phyloP scores from a whole-genome alignment of 441 rosid species.

The Geranium incanum region DNA sequence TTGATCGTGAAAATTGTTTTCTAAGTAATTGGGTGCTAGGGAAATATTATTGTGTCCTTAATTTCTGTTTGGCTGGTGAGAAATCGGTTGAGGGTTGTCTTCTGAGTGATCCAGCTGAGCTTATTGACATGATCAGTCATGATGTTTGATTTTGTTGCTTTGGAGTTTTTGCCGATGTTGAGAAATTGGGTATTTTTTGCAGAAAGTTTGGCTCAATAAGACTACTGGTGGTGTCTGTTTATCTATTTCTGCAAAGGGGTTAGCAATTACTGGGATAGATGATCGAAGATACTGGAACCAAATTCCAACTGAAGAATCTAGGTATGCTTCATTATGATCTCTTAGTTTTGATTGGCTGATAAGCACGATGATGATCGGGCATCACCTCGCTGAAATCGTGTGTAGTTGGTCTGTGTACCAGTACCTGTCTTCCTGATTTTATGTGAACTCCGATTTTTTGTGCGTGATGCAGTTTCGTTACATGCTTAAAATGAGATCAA shows the following conservation, averaged over 20 bases:
- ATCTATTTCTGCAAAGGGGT: conserved; percentile 63
- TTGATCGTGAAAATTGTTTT: background rate
- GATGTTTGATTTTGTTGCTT: background rate
- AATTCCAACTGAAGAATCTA: conserved; percentile 72
- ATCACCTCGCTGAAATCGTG: background rate
- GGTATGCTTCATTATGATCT: conserved; percentile 40
- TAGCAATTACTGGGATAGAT: conserved; percentile 75
- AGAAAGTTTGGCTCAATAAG: conserved; percentile 85
- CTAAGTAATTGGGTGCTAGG: background rate
- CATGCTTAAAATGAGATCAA: background rate
- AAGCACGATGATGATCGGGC: background rate
- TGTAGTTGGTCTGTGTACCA: background rate
- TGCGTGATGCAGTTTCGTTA: background rate
- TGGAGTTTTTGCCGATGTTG: conserved; percentile 1
- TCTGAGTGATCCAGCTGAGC: background rate
- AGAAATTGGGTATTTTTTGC: conserved; percentile 23
- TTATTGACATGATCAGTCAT: background rate
- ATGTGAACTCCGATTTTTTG: background rate
- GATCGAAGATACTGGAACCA: conserved; percentile 92
- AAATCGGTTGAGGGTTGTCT: background rate
- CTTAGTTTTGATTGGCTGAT: background rate
- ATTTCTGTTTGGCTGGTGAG: conserved; percentile 1
- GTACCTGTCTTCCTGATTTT: background rate
- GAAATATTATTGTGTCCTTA: background rate
- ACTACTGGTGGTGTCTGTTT: conserved; percentile 59